These are phyloP conservation scores for Jaltomata sinuosa DNA, from an alignment of 257 asterid species.

Conservation along the genomic window DNA sequence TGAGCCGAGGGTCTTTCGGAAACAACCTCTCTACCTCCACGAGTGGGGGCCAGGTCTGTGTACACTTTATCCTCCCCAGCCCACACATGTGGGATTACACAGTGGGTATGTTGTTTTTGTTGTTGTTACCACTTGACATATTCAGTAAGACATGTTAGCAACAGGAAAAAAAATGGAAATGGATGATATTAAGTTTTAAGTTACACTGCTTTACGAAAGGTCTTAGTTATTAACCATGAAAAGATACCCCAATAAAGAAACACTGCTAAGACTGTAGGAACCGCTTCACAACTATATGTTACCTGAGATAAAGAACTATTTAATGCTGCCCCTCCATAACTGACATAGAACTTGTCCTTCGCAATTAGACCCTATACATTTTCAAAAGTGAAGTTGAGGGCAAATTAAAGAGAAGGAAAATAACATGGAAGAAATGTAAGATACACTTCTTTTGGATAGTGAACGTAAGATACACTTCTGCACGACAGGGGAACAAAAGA, in stretches of 20 bases:
- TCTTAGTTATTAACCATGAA: not conserved
- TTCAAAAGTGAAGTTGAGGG: constrained; percentile 5
- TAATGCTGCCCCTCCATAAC: constrained; percentile 85
- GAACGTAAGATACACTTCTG: not conserved
- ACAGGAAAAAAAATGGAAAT: not conserved
- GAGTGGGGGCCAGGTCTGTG: not conserved
- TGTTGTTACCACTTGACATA: not conserved
- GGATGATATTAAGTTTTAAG: not conserved
- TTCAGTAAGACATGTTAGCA: not conserved
- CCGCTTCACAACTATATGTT: constrained; percentile 4
- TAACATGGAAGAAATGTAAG: not conserved
- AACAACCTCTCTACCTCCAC: not conserved
- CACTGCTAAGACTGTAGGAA: not conserved
- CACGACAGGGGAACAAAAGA: not conserved
- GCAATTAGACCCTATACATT: constrained; percentile 77
- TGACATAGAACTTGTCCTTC: constrained; percentile 90
- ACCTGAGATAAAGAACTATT: constrained; percentile 95
- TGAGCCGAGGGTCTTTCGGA: not conserved
- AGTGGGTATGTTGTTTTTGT: not conserved
- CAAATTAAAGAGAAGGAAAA: not conserved
- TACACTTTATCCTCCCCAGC: not conserved
- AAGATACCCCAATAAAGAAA: not conserved
- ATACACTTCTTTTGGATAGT: not conserved
- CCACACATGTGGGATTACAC: not conserved
- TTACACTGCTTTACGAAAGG: not conserved